Percentiles rank a stretch among this genome's conserved stretches.
Conservation (phyloP, 2,329 filamentous ascomycete genomes). For the Aspergillus novofumigatus region DNA sequence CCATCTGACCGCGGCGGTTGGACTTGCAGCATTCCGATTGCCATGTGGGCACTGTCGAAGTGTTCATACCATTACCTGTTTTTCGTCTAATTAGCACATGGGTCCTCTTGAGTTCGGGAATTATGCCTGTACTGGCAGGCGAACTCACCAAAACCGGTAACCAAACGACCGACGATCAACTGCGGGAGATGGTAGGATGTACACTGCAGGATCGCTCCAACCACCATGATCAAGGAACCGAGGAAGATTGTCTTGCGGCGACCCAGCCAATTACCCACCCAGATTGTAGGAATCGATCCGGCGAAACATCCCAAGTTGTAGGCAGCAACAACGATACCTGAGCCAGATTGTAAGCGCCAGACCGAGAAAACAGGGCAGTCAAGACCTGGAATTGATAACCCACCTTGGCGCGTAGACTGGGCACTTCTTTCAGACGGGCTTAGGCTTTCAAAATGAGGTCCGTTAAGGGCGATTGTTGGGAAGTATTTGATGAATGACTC, state of each 20-base stretch:
- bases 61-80: constrained; percentile 46
- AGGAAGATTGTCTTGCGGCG: constrained; percentile 49
- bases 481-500: constrained; percentile 40
- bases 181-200: constrained; percentile 46
- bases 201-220: constrained; percentile 48
- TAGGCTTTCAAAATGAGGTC: constrained; percentile 13
- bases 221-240: constrained; percentile 47
- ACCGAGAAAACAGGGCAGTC: not conserved
- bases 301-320: constrained; percentile 51
- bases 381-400: not conserved
- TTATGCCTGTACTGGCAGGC: not conserved
- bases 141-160: constrained; percentile 47
- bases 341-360: not conserved
- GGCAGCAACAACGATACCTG: constrained; percentile 39
- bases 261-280: constrained; percentile 49
- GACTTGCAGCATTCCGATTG: constrained; percentile 50
- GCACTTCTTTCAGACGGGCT: constrained; percentile 14
- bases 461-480: constrained; percentile 36
- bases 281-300: constrained; percentile 49
- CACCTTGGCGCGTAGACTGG: constrained; percentile 37
- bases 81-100: not conserved
- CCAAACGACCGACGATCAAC: constrained; percentile 49
- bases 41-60: constrained; percentile 51
- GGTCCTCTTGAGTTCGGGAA: not conserved
- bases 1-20: constrained; percentile 48